A percentile compares a stretch with the other conserved stretches of the same genome.
phyloP scores from a whole-genome alignment of 768 basidiomycete species.

The Lenzites betulinus region DNA sequence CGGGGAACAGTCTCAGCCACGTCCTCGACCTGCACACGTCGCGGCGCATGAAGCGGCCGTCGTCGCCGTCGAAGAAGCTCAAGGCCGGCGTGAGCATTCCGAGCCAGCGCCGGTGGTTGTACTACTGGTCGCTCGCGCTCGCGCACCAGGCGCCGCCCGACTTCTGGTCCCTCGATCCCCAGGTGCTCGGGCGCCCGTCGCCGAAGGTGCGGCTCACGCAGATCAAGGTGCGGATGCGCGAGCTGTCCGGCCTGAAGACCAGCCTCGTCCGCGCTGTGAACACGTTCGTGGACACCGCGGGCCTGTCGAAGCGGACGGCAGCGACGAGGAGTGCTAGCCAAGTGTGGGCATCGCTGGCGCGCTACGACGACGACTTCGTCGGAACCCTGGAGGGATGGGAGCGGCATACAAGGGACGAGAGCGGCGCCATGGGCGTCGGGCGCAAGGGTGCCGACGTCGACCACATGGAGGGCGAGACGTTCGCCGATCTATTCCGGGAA shows the following conservation, averaged over 20 bases:
- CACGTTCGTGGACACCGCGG: slow-evolving; percentile 49
- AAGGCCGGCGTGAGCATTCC: slow-evolving; percentile 76
- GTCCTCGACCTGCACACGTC: slow-evolving; percentile 72
- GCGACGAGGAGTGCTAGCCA: slow-evolving; percentile 38
- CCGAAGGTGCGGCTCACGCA: slow-evolving; percentile 58
- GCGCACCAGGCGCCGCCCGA: slow-evolving; percentile 53
- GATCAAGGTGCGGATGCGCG: slow-evolving; percentile 62
- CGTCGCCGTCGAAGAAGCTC: slow-evolving; percentile 27
- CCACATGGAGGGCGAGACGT: slow-evolving; percentile 37
- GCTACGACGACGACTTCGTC: slow-evolving; percentile 76
- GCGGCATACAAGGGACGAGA: slow-evolving; percentile 46
- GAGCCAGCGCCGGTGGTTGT: slow-evolving; percentile 76
- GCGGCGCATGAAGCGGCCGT: slow-evolving; percentile 58
- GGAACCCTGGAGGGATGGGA: slow-evolving; percentile 66
- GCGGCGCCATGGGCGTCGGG: slow-evolving; percentile 40
- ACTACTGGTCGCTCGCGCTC: slow-evolving; percentile 75
- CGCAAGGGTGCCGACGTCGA: slow-evolving; percentile 39
- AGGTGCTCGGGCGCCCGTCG: slow-evolving; percentile 15
- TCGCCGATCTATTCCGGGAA: slow-evolving; percentile 48
- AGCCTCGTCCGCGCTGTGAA: slow-evolving; percentile 60
- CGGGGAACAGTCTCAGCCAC: slow-evolving; percentile 41
- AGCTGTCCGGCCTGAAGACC: slow-evolving; percentile 51
- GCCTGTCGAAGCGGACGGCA: slow-evolving; percentile 35
- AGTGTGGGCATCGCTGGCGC: slow-evolving; percentile 75
- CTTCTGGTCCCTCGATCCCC: slow-evolving; percentile 41